These are phyloP conservation scores for Aspergillus floridensis DNA, from an alignment of 2,329 filamentous ascomycete genomes.

Conservation along the genomic window DNA sequence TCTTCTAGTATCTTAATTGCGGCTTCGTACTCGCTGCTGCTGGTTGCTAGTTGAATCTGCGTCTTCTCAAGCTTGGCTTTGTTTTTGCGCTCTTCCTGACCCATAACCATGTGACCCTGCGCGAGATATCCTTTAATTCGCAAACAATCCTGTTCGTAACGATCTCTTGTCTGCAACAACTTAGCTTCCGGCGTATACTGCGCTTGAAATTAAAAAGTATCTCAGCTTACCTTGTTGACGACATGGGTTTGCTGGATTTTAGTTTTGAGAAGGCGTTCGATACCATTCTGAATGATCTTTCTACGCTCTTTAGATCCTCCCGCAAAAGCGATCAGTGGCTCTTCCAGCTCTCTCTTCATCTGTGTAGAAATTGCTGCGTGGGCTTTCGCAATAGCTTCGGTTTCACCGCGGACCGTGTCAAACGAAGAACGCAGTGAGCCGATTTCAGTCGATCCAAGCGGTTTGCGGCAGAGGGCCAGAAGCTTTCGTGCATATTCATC, in stretches of 20 bases:
- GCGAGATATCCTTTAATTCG: constrained; percentile 98
- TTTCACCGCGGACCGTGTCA: constrained; percentile 82
- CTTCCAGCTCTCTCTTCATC: constrained; percentile 95
- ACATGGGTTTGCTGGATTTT: constrained; percentile 87
- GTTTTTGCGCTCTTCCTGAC: constrained; percentile 97
- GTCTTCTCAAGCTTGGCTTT: constrained; percentile 99
- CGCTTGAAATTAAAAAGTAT: neutral
- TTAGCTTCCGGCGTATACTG: constrained; percentile 12
- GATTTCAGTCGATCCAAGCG: constrained; percentile 81
- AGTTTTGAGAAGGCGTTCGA: constrained; percentile 89
- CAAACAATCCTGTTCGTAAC: constrained; percentile 94
- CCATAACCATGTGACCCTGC: constrained; percentile 99
- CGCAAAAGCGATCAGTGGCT: constrained; percentile 85
- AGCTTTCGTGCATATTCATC: constrained; percentile 94
- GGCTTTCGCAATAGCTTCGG: constrained; percentile 90
- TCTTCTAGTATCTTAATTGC: constrained; percentile 93
- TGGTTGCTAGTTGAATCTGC: constrained; percentile 86
- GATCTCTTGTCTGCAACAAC: constrained; percentile 69
- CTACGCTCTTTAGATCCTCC: constrained; percentile 94
- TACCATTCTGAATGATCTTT: constrained; percentile 91
- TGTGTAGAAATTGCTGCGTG: constrained; percentile 86
- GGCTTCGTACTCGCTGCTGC: constrained; percentile 89
- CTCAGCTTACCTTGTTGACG: constrained; percentile 76
- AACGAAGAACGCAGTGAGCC: constrained; percentile 81
- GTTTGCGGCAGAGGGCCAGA: constrained; percentile 78